phyloP scores from a whole-genome alignment of 192 early-diverging fungal genomes.

The Coemansia sp. region DNA sequence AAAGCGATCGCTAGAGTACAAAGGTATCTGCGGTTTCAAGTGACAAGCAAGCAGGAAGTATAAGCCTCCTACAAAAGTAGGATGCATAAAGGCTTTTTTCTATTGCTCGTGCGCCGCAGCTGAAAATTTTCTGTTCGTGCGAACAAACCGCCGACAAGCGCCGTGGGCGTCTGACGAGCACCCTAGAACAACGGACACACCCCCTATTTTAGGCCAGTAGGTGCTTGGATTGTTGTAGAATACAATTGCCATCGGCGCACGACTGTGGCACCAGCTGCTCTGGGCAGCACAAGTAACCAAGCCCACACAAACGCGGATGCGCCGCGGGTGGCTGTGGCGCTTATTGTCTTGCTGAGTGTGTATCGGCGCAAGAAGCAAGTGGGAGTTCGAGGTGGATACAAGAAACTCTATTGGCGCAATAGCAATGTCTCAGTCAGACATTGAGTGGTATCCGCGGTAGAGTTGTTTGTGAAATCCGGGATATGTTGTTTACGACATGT shows the following conservation, averaged over 20 bases:
- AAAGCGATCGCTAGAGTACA: not conserved
- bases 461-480: not conserved
- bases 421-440: not conserved
- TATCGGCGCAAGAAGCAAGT: not conserved
- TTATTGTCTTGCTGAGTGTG: not conserved
- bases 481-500: not conserved
- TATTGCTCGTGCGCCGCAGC: not conserved
- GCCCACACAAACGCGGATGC: not conserved
- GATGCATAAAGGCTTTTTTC: not conserved
- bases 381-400: not conserved
- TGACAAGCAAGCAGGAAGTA: not conserved
- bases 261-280: not conserved
- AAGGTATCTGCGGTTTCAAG: not conserved
- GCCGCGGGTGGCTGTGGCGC: constrained; percentile 9
- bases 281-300: not conserved
- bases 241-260: not conserved
- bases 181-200: not conserved
- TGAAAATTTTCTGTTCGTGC: not conserved
- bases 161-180: not conserved
- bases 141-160: constrained; percentile 1
- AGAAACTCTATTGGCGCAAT: not conserved
- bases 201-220: not conserved
- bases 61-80: not conserved
- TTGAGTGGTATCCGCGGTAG: not conserved
- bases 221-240: not conserved